Base-by-base conservation (phyloP, 164 flowering plant genomes). In the Stephania cephalantha region DNA sequence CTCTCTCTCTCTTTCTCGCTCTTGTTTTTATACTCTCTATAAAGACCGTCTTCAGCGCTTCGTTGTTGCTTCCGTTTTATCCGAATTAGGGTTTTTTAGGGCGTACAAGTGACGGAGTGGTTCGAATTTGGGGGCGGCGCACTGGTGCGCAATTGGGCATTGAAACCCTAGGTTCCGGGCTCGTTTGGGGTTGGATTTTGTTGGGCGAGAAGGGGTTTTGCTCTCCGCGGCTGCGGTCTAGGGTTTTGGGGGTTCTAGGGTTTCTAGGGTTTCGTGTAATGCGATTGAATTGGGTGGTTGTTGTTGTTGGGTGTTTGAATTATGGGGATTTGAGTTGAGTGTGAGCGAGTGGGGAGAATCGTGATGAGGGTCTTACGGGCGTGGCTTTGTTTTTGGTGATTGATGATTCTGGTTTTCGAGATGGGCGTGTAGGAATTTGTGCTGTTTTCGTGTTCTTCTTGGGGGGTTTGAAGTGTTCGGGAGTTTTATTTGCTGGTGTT, bases 31-130 rank as follows among this genome's bases (percentile, higher is more conserved):
- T 9, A 20, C 7, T n/a, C 66, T 61, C 66, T 61, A 18, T 20
- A 5, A 2, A 20, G 22, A 61, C 66, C 8, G 42, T 20, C n/a
- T 18, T 61, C 66, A 6, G 9, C 25, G 18, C 65, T 17, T 58
- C 7, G n/a, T 11, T 67, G 11, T 48, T 31, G 71, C 30, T 2
- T 64, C 30, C 25, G 44, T n/a, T 53, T 53, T 69, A 80, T 78
- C 58, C 68, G 66, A 81, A 84, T 84, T 88, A 79, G 85, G 86
- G 80, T 61, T 84, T 86, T 83, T 79, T 71, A 29, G 35, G 42
- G 42, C 42, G 42, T 35, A 35, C 7, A 7, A 61, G 31, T 69
- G 75, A 77, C 74, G 75, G 73, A 42, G 70, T 67, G 72, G 77
- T 71, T 72, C 25, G 53, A 64, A 68, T 61, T 61, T 61, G 12